Conservation (phyloP, 179 eudicot genomes). For the Sideroxylon spinosum region DNA sequence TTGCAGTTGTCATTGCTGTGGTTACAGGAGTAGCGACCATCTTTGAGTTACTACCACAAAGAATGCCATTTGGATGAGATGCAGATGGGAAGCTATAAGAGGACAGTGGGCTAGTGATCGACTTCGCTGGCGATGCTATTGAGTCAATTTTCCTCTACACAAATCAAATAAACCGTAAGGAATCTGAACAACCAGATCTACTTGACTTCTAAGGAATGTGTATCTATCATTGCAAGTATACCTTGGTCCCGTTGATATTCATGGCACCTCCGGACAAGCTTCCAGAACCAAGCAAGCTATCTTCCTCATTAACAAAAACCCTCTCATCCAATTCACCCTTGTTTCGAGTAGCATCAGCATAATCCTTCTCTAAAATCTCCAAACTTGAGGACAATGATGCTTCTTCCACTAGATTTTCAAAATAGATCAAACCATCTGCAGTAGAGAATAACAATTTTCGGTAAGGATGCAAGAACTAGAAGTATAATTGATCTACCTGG, state of each 20-base stretch:
- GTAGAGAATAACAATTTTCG: conserved; percentile 1
- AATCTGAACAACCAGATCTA: neutral
- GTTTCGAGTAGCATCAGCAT: conserved; percentile 56
- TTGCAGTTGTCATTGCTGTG: conserved; percentile 98
- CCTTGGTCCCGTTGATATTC: conserved; percentile 65
- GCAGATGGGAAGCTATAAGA: conserved; percentile 61
- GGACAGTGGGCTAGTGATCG: conserved; percentile 68
- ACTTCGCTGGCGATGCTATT: conserved; percentile 76
- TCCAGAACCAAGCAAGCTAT: conserved; percentile 79
- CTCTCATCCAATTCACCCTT: conserved; percentile 86
- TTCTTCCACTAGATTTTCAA: conserved; percentile 62
- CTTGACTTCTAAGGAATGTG: neutral
- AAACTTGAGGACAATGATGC: conserved; percentile 54
- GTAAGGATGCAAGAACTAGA: neutral
- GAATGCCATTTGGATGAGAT: conserved; percentile 35
- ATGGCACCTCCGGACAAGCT: conserved; percentile 84
- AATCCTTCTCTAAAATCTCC: conserved; percentile 61
- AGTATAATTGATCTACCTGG: neutral
- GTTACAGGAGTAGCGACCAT: conserved; percentile 79
- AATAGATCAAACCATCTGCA: conserved; percentile 75
- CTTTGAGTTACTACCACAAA: conserved; percentile 31
- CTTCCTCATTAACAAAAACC: conserved; percentile 71
- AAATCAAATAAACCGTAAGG: conserved; percentile 14
- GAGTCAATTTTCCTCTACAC: conserved; percentile 61
- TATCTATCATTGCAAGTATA: conserved; percentile 23